phyloP scores from a whole-genome alignment of 257 asterid genomes.

The Phtheirospermum japonicum region DNA sequence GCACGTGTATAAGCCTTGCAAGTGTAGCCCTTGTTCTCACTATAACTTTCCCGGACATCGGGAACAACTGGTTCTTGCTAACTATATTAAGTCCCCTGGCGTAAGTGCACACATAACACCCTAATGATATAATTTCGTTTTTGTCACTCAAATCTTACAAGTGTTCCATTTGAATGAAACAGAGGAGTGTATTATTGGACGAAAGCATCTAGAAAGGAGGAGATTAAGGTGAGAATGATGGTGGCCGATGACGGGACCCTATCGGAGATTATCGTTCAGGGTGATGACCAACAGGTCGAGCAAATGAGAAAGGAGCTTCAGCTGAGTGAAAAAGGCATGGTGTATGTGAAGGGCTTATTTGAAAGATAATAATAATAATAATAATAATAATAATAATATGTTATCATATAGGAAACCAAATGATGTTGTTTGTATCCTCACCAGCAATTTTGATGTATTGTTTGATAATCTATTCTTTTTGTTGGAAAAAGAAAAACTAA shows the following conservation, averaged over 20 bases:
- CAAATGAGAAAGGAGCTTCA: slow-evolving; percentile 85
- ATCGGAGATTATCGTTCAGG: slow-evolving; percentile 75
- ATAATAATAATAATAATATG: slow-evolving; percentile 21
- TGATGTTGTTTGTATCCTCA: neutral
- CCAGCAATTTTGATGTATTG: slow-evolving; percentile 31
- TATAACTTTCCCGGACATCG: slow-evolving; percentile 78
- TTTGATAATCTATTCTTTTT: too few species aligned
- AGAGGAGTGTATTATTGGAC: slow-evolving; percentile 93
- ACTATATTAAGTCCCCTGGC: slow-evolving; percentile 79
- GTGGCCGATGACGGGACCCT: slow-evolving; percentile 65
- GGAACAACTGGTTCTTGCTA: slow-evolving; percentile 86
- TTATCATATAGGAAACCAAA: neutral
- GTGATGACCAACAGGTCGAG: slow-evolving; percentile 88
- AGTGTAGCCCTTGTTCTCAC: slow-evolving; percentile 94
- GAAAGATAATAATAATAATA: slow-evolving; percentile 46
- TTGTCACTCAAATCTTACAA: neutral
- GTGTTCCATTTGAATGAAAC: slow-evolving; percentile 23
- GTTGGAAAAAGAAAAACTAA: too few species aligned
- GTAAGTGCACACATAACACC: slow-evolving; percentile 42
- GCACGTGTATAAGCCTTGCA: slow-evolving; percentile 90
- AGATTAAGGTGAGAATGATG: slow-evolving; percentile 77
- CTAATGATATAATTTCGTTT: neutral
- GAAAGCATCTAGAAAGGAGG: slow-evolving; percentile 88
- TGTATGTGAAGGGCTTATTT: slow-evolving; percentile 84
- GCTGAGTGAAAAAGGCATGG: slow-evolving; percentile 85